Percentiles rank a stretch among this genome's conserved stretches.
Conservation (phyloP, 306 rosid genomes). For the Castanospermum australe region DNA sequence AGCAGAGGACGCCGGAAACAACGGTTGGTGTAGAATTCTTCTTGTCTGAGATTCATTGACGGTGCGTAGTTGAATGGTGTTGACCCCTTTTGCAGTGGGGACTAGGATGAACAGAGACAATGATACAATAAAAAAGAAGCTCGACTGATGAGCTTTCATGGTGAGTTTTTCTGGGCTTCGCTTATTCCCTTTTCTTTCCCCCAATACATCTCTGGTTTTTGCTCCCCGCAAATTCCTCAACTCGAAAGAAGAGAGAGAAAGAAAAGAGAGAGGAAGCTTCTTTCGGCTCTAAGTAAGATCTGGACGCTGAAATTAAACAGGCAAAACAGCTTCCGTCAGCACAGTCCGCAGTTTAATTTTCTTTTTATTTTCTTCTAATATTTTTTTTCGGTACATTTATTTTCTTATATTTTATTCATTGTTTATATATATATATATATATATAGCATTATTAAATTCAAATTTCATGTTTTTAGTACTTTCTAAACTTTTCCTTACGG, state of each 20-base stretch:
- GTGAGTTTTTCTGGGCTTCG: conserved; percentile 23
- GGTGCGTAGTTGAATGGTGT: neutral
- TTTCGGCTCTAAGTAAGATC: conserved; percentile 50
- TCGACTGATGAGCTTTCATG: conserved; percentile 43
- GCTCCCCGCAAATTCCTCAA: conserved; percentile 15
- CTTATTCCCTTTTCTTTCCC: conserved; percentile 23
- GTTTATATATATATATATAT: neutral
- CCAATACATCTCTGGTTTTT: conserved; percentile 46
- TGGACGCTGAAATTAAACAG: conserved; percentile 34
- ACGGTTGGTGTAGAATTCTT: conserved; percentile 79
- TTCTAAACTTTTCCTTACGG: neutral
- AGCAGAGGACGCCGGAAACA: conserved; percentile 51
- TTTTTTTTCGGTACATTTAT: neutral
- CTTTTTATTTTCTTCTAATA: neutral
- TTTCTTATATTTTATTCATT: neutral
- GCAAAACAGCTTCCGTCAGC: conserved; percentile 40
- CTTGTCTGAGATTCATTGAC: conserved; percentile 25
- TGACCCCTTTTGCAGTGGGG: neutral
- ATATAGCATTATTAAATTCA: neutral
- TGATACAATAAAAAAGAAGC: conserved; percentile 33
- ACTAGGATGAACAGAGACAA: neutral
- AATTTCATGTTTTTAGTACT: neutral
- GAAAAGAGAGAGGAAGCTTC: conserved; percentile 41
- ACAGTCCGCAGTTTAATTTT: conserved; percentile 23
- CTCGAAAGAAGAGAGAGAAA: conserved; percentile 6